These are phyloP conservation scores for Leptomonas pyrrhocoris DNA, from an alignment of 208 protist species.

Conservation along the genomic window DNA sequence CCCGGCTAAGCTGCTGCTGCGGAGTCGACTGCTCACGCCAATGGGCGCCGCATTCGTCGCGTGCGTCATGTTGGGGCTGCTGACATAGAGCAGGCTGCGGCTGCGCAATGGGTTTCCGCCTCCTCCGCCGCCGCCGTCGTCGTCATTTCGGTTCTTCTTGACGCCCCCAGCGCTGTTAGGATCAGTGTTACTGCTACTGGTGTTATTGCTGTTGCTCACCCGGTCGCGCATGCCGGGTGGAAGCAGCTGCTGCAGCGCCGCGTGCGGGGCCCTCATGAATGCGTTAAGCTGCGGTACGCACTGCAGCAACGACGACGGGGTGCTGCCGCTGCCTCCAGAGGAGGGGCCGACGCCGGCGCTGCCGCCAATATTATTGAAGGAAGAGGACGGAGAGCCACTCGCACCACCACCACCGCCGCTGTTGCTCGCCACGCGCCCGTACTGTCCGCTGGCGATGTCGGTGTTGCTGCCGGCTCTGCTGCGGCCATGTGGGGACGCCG, in stretches of 20 bases:
- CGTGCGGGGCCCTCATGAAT: slow-evolving; percentile 14
- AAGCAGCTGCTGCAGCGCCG: slow-evolving; percentile 15
- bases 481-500: background rate
- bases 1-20: slow-evolving; percentile 12
- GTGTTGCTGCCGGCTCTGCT: slow-evolving; percentile 4
- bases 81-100: slow-evolving; percentile 13
- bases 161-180: too few relatives aligned
- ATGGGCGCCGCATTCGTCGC: background rate
- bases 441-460: background rate
- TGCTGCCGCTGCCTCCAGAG: slow-evolving; percentile 1
- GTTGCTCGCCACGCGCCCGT: background rate
- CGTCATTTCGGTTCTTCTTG: background rate
- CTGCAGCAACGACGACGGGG: background rate
- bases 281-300: slow-evolving; percentile 10
- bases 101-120: slow-evolving; percentile 1
- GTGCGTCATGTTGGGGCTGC: background rate
- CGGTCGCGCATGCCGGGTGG: slow-evolving; percentile 25
- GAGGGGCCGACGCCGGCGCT: slow-evolving; percentile 13
- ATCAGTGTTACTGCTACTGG: background rate
- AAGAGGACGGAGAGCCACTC: slow-evolving; percentile 19
- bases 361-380: background rate
- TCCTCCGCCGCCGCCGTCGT: background rate
- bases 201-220: slow-evolving; percentile 3
- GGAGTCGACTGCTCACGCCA: background rate
- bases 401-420: background rate